These are phyloP conservation scores for Houttuynia cordata DNA, from an alignment of 164 flowering plant species.

Conservation along the genomic window DNA sequence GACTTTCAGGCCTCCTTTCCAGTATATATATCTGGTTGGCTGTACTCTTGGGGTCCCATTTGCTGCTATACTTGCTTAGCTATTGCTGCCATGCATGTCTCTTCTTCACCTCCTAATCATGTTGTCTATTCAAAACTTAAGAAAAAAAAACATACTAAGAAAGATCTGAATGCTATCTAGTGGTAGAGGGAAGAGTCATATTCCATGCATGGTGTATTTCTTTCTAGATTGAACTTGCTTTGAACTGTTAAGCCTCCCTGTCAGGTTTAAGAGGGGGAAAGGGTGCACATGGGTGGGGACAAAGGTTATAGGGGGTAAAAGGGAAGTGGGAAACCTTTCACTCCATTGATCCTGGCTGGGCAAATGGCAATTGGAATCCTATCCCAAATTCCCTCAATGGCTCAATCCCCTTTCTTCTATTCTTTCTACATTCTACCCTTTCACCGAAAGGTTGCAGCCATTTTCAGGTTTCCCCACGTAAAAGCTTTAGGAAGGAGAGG, in stretches of 20 bases:
- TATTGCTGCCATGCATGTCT: not conserved
- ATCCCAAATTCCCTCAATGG: not conserved
- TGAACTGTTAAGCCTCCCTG: too few relatives aligned
- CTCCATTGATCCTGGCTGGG: not conserved
- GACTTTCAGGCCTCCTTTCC: not conserved
- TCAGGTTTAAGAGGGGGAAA: not conserved
- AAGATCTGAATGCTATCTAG: too few relatives aligned
- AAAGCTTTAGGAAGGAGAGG: not conserved
- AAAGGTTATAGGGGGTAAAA: too few relatives aligned
- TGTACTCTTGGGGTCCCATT: not conserved
- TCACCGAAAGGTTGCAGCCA: not conserved
- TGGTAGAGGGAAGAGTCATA: too few relatives aligned
- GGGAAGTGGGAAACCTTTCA: not conserved
- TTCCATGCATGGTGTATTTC: too few relatives aligned
- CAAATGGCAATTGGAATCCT: not conserved
- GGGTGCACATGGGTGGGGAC: not conserved
- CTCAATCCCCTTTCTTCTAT: not conserved
- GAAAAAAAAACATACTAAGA: too few relatives aligned
- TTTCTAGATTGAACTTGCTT: too few relatives aligned
- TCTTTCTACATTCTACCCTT: not conserved
- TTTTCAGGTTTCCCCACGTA: not conserved
- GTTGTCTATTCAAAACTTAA: too few relatives aligned
- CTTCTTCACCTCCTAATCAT: too few relatives aligned
- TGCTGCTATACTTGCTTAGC: not conserved
- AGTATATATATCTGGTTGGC: not conserved